Base-by-base conservation (phyloP, 2,329 filamentous ascomycete genomes). In the Mariannaea sp. region DNA sequence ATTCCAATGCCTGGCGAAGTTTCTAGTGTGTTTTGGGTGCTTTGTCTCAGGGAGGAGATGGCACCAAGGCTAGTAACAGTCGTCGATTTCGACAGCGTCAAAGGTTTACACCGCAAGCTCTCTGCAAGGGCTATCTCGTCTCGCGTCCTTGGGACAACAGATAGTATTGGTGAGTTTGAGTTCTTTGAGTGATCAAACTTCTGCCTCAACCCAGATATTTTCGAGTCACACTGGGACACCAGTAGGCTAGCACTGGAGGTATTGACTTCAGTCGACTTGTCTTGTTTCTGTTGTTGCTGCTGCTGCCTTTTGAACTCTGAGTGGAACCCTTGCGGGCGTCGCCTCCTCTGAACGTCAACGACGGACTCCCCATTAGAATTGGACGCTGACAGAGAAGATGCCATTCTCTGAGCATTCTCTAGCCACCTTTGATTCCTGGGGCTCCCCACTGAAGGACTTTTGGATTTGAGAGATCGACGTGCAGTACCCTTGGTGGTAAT, bases 331-430 rank as follows among this genome's bases (percentile, higher is more conserved):
- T 49, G 43, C 9, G 30, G 52, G 6, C 41, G 48, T 40, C 26
- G 44, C 7, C 36, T 42, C 10, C 44, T 46, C 13, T 38, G 44
- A 5, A 39, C 49, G 20, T 41, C 42, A 6, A 33, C 14, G 10
- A 20, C 50, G 35, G 43, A 27, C 5, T 39, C 49, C 29, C 48
- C 48, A 3, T 13, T 45, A 14, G 56, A 53, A 8, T 44, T 39
- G 16, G 62, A 56, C 8, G 58, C 57, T 13, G 62, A 58, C 14
- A 65, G 38, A 4, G 62, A 60, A 42, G 55, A 62, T 19, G 60
- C 62, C 52, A 64, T 65, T 24, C 61, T 65, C 30, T 44, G 57
- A 49, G 62, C 62, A 43, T 62, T 65, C 27, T 57, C 47, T 14
- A 57, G 36, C 62, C 62, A 65, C 12, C 48, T 52, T 14, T 56